These are phyloP conservation scores for Blastobotrys robertii DNA, from an alignment of 805 yeast species.

Conservation along the genomic window DNA sequence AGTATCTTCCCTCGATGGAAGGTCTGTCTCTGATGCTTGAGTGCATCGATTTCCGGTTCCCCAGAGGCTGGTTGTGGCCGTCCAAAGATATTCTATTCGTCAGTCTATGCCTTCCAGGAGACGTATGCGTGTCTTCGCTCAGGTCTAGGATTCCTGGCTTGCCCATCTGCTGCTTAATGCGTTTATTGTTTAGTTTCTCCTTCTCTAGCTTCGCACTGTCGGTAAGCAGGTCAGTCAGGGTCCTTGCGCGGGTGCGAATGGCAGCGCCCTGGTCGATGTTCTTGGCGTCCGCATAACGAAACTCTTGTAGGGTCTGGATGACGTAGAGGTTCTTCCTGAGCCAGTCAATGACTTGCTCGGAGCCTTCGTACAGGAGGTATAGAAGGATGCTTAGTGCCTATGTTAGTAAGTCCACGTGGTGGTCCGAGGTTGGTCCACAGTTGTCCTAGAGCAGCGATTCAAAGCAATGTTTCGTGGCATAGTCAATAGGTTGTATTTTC, in stretches of 20 bases:
- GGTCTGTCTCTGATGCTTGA: not conserved
- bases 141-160: slow-evolving; percentile 19
- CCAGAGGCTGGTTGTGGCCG: not conserved
- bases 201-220: slow-evolving; percentile 20
- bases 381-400: slow-evolving; percentile 69
- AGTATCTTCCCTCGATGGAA: slow-evolving; percentile 11
- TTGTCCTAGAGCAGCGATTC: too few relatives aligned
- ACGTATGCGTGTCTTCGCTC: slow-evolving; percentile 2
- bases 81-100: slow-evolving; percentile 5
- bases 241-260: slow-evolving; percentile 23
- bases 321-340: slow-evolving; percentile 76
- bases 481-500: too few relatives aligned
- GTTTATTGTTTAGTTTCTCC: slow-evolving; percentile 21
- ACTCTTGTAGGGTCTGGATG: slow-evolving; percentile 81
- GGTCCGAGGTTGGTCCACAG: too few relatives aligned
- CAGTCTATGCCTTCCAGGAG: not conserved
- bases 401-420: too few relatives aligned
- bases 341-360: slow-evolving; percentile 85
- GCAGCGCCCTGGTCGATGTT: slow-evolving; percentile 26
- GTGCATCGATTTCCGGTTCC: not conserved
- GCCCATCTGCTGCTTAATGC: slow-evolving; percentile 23
- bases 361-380: slow-evolving; percentile 73
- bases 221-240: slow-evolving; percentile 18
- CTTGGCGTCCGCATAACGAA: slow-evolving; percentile 55
- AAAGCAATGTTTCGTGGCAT: too few relatives aligned